Conservation (phyloP, 2,329 filamentous ascomycete genomes). For the Penicillium sp. region DNA sequence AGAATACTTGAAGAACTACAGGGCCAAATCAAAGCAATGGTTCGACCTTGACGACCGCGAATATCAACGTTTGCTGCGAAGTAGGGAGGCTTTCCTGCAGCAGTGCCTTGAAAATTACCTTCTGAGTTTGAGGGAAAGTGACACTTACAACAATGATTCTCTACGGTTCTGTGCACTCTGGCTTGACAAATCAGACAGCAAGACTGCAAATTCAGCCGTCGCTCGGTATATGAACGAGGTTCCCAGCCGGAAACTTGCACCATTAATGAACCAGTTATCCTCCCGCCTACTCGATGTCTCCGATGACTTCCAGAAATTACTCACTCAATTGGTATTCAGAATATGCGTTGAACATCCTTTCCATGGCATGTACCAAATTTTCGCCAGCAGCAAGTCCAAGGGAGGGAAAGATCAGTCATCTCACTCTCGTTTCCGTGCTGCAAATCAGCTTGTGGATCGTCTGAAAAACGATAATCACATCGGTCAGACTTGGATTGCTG, state of each 20-base stretch:
- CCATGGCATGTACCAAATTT: conserved; percentile 96
- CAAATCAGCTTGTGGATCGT: conserved; percentile 62
- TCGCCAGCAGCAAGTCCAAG: conserved; percentile 71
- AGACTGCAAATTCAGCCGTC: conserved; percentile 74
- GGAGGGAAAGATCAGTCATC: conserved; percentile 69
- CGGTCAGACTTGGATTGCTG: conserved; percentile 63
- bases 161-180: conserved; percentile 91
- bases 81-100: conserved; percentile 76
- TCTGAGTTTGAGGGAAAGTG: conserved; percentile 76
- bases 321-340: conserved; percentile 70
- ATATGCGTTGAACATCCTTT: conserved; percentile 94
- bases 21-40: conserved; percentile 78
- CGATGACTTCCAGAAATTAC: conserved; percentile 69
- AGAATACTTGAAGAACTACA: conserved; percentile 57
- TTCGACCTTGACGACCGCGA: conserved; percentile 87
- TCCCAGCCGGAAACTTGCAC: conserved; percentile 85
- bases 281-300: conserved; percentile 77
- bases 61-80: conserved; percentile 72
- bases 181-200: conserved; percentile 79
- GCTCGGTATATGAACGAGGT: conserved; percentile 67
- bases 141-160: conserved; percentile 84
- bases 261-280: conserved; percentile 91
- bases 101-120: conserved; percentile 93
- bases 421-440: conserved; percentile 69
- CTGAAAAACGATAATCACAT: conserved; percentile 54